These are phyloP conservation scores for Entrophospora sp. DNA, from an alignment of 192 early-diverging fungal species.

Conservation along the genomic window DNA sequence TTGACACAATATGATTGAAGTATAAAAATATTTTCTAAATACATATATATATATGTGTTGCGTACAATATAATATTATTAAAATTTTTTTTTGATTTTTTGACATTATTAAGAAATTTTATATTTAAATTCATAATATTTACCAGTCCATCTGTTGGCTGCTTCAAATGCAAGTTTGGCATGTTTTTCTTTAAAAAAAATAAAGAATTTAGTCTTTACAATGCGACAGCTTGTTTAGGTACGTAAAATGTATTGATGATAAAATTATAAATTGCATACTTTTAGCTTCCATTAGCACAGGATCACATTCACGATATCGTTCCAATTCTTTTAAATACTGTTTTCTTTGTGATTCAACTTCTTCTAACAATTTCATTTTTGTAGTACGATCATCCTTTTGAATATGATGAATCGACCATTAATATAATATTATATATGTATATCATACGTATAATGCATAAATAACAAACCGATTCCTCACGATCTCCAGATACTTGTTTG, in stretches of 20 bases:
- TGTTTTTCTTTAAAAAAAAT: conserved; percentile 42
- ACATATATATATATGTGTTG: too few relatives aligned
- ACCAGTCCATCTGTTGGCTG: conserved; percentile 84
- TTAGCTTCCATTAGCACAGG: conserved; percentile 60
- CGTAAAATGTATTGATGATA: too few relatives aligned
- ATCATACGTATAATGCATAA: background rate
- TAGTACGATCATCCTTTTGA: conserved; percentile 47
- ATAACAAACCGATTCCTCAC: conserved; percentile 54
- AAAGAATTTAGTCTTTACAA: background rate
- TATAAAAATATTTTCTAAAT: conserved; percentile 78
- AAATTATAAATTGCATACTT: too few relatives aligned
- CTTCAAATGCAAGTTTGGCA: conserved; percentile 50
- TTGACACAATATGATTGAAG: conserved; percentile 68
- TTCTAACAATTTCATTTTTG: conserved; percentile 39
- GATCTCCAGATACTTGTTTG: conserved; percentile 41
- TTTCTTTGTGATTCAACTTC: conserved; percentile 38
- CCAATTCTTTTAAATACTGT: conserved; percentile 45
- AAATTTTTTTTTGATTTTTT: too few relatives aligned
- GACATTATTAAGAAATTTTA: too few relatives aligned
- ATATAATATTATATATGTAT: too few relatives aligned
- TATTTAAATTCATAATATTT: too few relatives aligned
- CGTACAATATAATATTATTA: too few relatives aligned
- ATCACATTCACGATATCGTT: conserved; percentile 67
- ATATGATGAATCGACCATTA: background rate
- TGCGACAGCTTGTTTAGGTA: too few relatives aligned